Conservation (phyloP, 2,329 filamentous ascomycete species). For the Colletotrichum sp. region DNA sequence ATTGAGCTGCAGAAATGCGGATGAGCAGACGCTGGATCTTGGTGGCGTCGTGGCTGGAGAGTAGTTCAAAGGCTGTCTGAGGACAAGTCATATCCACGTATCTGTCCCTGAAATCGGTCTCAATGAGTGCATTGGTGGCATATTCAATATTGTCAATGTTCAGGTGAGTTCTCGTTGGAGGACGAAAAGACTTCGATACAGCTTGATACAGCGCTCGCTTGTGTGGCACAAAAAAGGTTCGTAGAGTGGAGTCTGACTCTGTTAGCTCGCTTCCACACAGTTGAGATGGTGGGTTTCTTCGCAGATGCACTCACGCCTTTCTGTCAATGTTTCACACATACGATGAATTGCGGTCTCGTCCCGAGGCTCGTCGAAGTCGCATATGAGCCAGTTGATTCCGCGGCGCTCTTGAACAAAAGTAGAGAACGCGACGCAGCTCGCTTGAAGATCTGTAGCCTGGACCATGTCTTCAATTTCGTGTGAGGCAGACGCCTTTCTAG, state of each 20-base stretch:
- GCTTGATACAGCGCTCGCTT: slow-evolving; percentile 53
- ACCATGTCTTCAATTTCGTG: not conserved
- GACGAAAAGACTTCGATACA: slow-evolving; percentile 41
- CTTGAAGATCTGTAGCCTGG: not conserved
- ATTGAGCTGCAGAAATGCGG: slow-evolving; percentile 53
- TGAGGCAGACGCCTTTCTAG: not conserved
- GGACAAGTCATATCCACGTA: not conserved
- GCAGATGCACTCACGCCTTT: not conserved
- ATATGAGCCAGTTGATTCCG: slow-evolving; percentile 1
- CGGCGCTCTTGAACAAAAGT: not conserved
- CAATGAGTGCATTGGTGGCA: not conserved
- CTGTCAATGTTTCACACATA: not conserved
- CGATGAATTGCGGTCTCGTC: not conserved
- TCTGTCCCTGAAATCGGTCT: not conserved
- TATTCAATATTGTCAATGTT: not conserved
- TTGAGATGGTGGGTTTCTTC: no score
- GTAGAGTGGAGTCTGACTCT: slow-evolving; percentile 40
- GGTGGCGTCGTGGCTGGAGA: not conserved
- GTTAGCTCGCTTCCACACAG: not conserved
- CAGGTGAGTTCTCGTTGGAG: not conserved
- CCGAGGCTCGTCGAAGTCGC: not conserved
- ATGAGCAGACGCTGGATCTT: slow-evolving; percentile 40
- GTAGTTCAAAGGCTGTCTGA: not conserved
- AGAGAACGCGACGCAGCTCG: not conserved
- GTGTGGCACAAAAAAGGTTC: slow-evolving; percentile 56